These are phyloP conservation scores for Corylus americana DNA, from an alignment of 306 rosid species.

Conservation along the genomic window DNA sequence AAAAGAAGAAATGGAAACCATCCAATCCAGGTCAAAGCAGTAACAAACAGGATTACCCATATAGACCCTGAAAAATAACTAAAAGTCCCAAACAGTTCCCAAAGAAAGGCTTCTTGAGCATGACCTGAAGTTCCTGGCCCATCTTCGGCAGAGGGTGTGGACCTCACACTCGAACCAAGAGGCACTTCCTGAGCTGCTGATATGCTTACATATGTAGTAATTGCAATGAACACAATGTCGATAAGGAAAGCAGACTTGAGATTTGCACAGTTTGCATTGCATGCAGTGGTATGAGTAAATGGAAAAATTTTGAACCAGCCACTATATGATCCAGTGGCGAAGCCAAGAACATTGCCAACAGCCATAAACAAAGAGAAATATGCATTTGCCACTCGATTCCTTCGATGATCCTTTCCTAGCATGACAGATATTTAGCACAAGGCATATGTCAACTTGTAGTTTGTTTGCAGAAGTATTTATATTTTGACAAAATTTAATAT, in stretches of 20 bases:
- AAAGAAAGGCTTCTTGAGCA: conserved; percentile 81
- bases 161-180: conserved; percentile 40
- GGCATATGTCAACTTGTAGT: conserved; percentile 23
- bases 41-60: conserved; percentile 76
- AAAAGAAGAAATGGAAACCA: conserved; percentile 95
- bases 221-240: conserved; percentile 58
- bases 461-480: background rate
- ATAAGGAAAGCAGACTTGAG: conserved; percentile 91
- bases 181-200: conserved; percentile 76
- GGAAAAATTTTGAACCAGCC: conserved; percentile 82
- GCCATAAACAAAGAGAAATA: conserved; percentile 94
- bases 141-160: conserved; percentile 36
- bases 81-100: conserved; percentile 90
- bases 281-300: conserved; percentile 66
- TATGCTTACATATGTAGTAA: conserved; percentile 68
- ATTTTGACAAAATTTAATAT: background rate
- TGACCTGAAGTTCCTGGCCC: conserved; percentile 53
- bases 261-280: conserved; percentile 84
- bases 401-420: conserved; percentile 83
- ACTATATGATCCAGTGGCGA: conserved; percentile 82
- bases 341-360: conserved; percentile 89
- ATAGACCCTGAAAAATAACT: conserved; percentile 67
- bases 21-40: conserved; percentile 86
- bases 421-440: conserved; percentile 32
- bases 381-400: conserved; percentile 94